Percentiles rank a stretch among this genome's conserved stretches.
These are phyloP conservation scores for Cladophialophora psammophila DNA, from an alignment of 2,329 filamentous ascomycete species.

Conservation along the genomic window DNA sequence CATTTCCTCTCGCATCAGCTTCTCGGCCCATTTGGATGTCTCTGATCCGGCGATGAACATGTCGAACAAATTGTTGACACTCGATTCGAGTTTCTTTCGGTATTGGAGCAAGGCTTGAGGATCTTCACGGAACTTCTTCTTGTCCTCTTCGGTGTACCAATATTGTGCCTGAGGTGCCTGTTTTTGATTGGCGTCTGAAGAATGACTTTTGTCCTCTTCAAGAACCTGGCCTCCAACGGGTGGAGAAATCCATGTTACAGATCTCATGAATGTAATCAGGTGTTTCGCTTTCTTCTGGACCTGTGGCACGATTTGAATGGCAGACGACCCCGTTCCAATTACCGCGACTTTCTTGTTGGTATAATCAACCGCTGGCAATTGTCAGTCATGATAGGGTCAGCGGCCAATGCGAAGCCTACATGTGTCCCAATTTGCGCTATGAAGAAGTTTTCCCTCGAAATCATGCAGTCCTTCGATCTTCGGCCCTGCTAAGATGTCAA, in stretches of 20 bases:
- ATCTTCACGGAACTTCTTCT: constrained; percentile 49
- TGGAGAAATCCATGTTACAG: constrained; percentile 42
- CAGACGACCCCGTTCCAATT: constrained; percentile 70
- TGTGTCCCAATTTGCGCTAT: constrained; percentile 42
- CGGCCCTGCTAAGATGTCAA: constrained; percentile 43
- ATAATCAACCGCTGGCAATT: constrained; percentile 52
- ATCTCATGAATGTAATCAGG: constrained; percentile 43
- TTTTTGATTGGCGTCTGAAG: constrained; percentile 20
- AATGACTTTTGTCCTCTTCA: constrained; percentile 23
- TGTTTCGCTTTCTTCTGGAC: constrained; percentile 38
- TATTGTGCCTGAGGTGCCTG: constrained; percentile 25
- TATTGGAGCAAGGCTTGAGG: constrained; percentile 53
- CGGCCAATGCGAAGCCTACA: constrained; percentile 5
- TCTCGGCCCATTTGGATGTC: constrained; percentile 49
- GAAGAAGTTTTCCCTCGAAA: constrained; percentile 56
- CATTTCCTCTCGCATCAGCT: constrained; percentile 55
- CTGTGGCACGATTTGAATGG: constrained; percentile 57
- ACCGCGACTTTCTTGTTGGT: constrained; percentile 67
- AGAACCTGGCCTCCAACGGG: constrained; percentile 16
- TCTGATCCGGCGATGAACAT: constrained; percentile 54
- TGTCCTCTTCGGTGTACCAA: constrained; percentile 29
- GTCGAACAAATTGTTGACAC: constrained; percentile 53
- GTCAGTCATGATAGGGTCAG: constrained; percentile 8
- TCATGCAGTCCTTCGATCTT: constrained; percentile 55
- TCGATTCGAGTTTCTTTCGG: constrained; percentile 54